These are phyloP conservation scores for Arabidopsis thaliana DNA, from an alignment of 345 rosid genomes.

Conservation along the genomic window TAIR10.1 NC_003076.8:4959501-4960000, in stretches of 20 bases:
- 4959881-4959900: background rate
- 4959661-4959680: constrained; percentile 75
- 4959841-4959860: constrained; percentile 79
- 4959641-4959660: constrained; percentile 85
- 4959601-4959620: constrained; percentile 80
- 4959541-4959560: constrained; percentile 66
- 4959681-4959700: constrained; percentile 73
- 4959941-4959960: constrained; percentile 60
- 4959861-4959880: constrained; percentile 67
- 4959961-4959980: constrained; percentile 82
- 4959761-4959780: constrained; percentile 90
- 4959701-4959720: constrained; percentile 84
- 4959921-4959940: constrained; percentile 25
- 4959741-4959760: constrained; percentile 96
- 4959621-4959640: constrained; percentile 77
- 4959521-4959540: constrained; percentile 88
- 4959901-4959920: constrained; percentile 10
- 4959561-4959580: constrained; percentile 64
- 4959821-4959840: constrained; percentile 88
- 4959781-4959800: constrained; percentile 88
- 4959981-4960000: constrained; percentile 89
- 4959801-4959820: constrained; percentile 88
- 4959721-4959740: constrained; percentile 81
- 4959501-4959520: constrained; percentile 84
- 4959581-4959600: constrained; percentile 66